Percentiles rank a stretch among this genome's conserved stretches.
These are phyloP conservation scores for Exophiala aquamarina DNA, from an alignment of 2,329 filamentous ascomycete genomes.

Conservation along the genomic window DNA sequence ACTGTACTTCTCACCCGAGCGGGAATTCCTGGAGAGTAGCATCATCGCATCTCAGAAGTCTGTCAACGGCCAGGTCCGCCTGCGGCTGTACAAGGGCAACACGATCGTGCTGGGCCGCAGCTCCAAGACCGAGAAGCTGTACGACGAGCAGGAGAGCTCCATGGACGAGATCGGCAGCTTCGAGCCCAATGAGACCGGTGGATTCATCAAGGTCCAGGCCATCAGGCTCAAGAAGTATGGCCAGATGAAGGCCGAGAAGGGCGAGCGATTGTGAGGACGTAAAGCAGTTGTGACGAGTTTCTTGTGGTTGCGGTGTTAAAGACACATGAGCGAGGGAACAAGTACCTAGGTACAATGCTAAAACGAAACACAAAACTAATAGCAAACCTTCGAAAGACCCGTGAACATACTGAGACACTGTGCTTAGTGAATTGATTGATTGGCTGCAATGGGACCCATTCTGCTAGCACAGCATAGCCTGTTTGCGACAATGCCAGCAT, in stretches of 20 bases:
- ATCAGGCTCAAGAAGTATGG: slow-evolving; percentile 48
- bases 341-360: no score
- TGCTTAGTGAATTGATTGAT: no score
- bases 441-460: no score
- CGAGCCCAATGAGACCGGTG: slow-evolving; percentile 64
- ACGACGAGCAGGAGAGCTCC: slow-evolving; percentile 63
- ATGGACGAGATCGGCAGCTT: slow-evolving; percentile 74
- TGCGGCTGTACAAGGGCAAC: slow-evolving; percentile 66
- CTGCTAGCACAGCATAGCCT: no score
- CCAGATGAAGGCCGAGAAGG: slow-evolving; percentile 36
- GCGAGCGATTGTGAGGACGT: no score
- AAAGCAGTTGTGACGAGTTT: no score
- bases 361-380: no score
- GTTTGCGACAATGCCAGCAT: no score
- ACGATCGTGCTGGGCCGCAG: slow-evolving; percentile 60
- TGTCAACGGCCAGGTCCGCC: slow-evolving; percentile 63
- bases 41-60: slow-evolving; percentile 60
- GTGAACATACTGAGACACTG: no score
- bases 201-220: slow-evolving; percentile 52
- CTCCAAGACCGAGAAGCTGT: slow-evolving; percentile 68
- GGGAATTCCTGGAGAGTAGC: slow-evolving; percentile 68
- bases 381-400: no score
- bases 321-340: no score
- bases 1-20: slow-evolving; percentile 68
- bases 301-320: no score